Base-by-base conservation (phyloP, 768 basidiomycete genomes). In the Tricholoma flavovirens region DNA sequence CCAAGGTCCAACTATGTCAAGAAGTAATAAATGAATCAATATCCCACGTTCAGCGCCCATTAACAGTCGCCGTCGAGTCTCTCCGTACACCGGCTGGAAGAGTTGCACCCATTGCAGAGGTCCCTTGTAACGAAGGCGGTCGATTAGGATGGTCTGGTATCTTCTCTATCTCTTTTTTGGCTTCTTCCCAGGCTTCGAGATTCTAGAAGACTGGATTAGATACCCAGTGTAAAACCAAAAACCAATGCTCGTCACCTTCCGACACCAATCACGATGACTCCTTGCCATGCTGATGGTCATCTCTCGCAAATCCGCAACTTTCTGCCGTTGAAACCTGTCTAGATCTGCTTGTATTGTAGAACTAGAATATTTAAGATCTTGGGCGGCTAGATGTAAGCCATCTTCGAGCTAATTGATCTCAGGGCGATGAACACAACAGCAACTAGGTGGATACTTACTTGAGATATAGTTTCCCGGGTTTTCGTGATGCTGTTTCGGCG, bases 301-400 rank as follows among this genome's bases (percentile, higher is more conserved):
- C 69, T 96, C 92, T 35, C 94, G 77, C 62, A 98, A 62, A 74
- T 99, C 97, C 6, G 93, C 93, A 3, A 99, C 97, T 69, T 99
- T 99, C 76, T 98, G 97, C 21, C 97, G 83, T 69, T 99, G 97
- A 73, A 99, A 99, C 50, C 97, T 83, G 73, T 99, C 97, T 60
- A 99, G 75, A 73, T 99, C 97, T 14, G 93, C 92, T 69, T 99
- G 97, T 53, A 99, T 94, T 19, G 95, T 98, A 43, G 88, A 90
- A 63, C 90, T 93, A 0, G 96, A 90, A 71, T 96, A 98, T 67
- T 98, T 96, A 45, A 99, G 79, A 71, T 99, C 97, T 65, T 93
- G 90, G 1, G 90, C 91, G 4, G 93, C 83, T 29, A 94, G 77
- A 70, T 98, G 93, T 59, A 97, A 78, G 5, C 94, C 96, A 65